Base-by-base conservation (phyloP, 2,329 filamentous ascomycete species). In the Colletotrichum aenigma region DNA sequence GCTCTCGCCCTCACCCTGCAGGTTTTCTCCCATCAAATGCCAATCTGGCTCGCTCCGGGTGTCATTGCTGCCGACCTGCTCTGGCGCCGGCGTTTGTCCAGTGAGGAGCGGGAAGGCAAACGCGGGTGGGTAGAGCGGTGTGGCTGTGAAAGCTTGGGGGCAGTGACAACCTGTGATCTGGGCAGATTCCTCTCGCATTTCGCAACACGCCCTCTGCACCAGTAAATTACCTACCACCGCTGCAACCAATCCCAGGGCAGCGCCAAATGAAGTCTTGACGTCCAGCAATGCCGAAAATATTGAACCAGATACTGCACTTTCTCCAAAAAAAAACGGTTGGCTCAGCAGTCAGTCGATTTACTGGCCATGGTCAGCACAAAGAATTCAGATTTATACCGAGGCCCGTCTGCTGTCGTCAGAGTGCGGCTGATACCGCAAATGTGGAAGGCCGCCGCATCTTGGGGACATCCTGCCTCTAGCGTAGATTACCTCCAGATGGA, bases 371-470 rank as follows among this genome's bases (percentile, higher is more conserved):
- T 3, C 6, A 21, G 43, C n/a, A 24, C 3, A 24, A 21, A 48
- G n/a, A 48, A 61, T n/a, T 4, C n/a, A 36, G 24, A 55, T 38
- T 73, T 26, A 75, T 73, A 70, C 10, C 30, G n/a, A 36, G 58
- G 52, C 52, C 70, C 66, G 61, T 71, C 36, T 60, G 52, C n/a
- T 36, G 71, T 76, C 60, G 74, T 75, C 38, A 61, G 66, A 26
- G 32, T 76, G 74, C 74, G 74, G 74, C 74, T 76, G 66, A 76
- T 34, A 62, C 71, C 38, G 21, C 15, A 70, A 61, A 71, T 75
- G 74, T 66, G 74, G 66, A 32, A 76, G 48, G 71, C 67, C 16
- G 74, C 74, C 71, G 74, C 74, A 76, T 66, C 61, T 58, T 66
- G 64, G 58, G 73, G 32, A 48, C 36, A 10, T 56, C 24, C 38